These are phyloP conservation scores for Mycena alexandri DNA, from an alignment of 768 basidiomycete species.

Conservation along the genomic window DNA sequence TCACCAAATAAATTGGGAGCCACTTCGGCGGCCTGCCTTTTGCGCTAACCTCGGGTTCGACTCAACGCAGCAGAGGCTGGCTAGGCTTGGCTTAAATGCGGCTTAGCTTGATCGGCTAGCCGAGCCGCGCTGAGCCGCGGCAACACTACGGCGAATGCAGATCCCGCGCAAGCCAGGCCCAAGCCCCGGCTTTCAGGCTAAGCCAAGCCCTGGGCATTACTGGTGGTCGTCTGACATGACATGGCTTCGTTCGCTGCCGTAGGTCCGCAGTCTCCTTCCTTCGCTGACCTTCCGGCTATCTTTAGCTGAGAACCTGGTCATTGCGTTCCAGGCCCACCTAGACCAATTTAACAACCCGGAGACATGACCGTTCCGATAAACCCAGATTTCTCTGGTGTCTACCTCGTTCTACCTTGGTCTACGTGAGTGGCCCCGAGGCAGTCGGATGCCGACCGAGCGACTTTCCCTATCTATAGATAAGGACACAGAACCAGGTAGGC, in stretches of 20 bases:
- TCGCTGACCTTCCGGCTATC: conserved; percentile 17
- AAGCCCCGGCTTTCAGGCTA: too few species aligned
- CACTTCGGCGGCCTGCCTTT: too few species aligned
- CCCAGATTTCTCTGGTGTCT: conserved; percentile 17
- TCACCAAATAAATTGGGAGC: too few species aligned
- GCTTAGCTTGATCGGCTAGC: too few species aligned
- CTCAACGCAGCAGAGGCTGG: too few species aligned
- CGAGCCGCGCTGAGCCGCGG: too few species aligned
- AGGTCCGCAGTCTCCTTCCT: conserved; percentile 14
- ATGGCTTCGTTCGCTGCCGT: conserved; percentile 16
- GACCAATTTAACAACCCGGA: conserved; percentile 15
- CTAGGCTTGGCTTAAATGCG: too few species aligned
- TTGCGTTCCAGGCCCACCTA: conserved; percentile 16
- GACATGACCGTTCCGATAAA: conserved; percentile 18
- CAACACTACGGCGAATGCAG: too few species aligned
- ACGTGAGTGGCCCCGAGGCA: conserved; percentile 8
- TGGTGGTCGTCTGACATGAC: conserved; percentile 10
- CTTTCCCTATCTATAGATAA: conserved; percentile 17
- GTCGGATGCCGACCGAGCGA: conserved; percentile 15
- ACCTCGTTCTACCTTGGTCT: conserved; percentile 18
- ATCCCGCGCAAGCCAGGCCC: too few species aligned
- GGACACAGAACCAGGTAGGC: conserved; percentile 20
- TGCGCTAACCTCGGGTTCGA: too few species aligned
- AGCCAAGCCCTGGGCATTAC: conserved; percentile 15
- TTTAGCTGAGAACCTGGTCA: conserved; percentile 21